Evolutionary conservation across 768 basidiomycete species (phyloP), one percentile per base, ranked within the genome.

Genomic region (Suillus occidentalis): DNA sequence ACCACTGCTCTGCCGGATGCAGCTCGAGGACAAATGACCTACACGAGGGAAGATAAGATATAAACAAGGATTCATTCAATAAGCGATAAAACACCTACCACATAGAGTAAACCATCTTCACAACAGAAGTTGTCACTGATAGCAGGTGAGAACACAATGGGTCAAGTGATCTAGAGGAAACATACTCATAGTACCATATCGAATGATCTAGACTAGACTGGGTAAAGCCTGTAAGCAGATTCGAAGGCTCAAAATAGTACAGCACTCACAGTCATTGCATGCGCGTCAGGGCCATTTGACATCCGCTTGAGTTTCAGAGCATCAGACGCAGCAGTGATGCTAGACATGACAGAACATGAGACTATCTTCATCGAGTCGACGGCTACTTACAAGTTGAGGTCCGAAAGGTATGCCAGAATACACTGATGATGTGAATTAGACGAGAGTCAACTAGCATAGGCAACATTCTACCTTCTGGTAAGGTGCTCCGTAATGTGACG

Each of bases 91-190:
- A 10, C 31, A 76, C 87, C 65, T 68, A 91, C 92, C 61, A 89
- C 88, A 69, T 92, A 90, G 62, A 95, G 82, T 39, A 94, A 68
- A 86, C 92, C 94, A 65, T 94, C 89, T 34, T 88, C 88, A 70
- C 89, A 91, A 71, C 91, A 82, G 69, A 95, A 91, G 56, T 83
- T 76, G 69, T 94, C 83, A 68, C 91, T 93, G 68, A 39, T 56
- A 66, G 18, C 20, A 22, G 47, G 62, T 66, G 47, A 64, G 65
- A 61, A 56, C 43, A 47, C 36, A 43, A 12, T 20, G 3, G 3
- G 50, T 3, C 56, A 61, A 60, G 22, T 36, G 60, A 5, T 60
- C 12, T 18, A 47, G 40, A 22, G 61, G 13, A 39, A 18, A 70
- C 85, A 72, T 73, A 90, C 91, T 84, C 82, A 69, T 93, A 94